Conservation (phyloP, 208 protist genomes). For the Trypanosoma brucei region DNA sequence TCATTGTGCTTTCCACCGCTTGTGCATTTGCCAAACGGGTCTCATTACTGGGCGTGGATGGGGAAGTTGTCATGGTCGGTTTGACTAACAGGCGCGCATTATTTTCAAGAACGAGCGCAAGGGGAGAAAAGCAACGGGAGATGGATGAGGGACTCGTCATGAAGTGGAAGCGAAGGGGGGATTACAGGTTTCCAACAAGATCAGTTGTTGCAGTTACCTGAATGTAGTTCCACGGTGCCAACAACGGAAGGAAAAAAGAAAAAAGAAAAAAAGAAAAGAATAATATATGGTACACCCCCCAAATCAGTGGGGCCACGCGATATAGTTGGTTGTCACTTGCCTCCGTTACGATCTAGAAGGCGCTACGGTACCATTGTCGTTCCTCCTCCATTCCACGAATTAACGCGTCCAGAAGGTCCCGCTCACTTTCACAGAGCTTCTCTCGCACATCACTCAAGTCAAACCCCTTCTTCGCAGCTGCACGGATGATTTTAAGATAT, state of each 20-base stretch:
- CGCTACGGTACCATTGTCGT: conserved; percentile 31
- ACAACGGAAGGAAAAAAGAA: too few relatives aligned
- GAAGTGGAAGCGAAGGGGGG: too few relatives aligned
- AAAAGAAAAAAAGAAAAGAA: too few relatives aligned
- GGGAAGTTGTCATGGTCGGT: conserved; percentile 2
- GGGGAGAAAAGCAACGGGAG: too few relatives aligned
- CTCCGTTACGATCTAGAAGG: conserved; percentile 9
- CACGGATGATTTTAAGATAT: conserved; percentile 67
- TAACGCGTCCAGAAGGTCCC: conserved; percentile 46
- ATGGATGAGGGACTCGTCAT: too few relatives aligned
- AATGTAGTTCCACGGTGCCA: too few relatives aligned
- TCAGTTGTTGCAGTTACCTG: too few relatives aligned
- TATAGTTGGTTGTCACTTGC: not conserved
- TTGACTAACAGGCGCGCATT: too few relatives aligned
- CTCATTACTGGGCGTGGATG: conserved; percentile 1
- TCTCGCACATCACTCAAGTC: conserved; percentile 67
- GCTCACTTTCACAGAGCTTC: conserved; percentile 64
- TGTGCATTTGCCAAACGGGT: conserved; percentile 2
- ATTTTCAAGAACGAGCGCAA: too few relatives aligned
- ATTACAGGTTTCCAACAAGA: too few relatives aligned
- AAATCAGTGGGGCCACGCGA: too few relatives aligned
- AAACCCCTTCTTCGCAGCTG: conserved; percentile 63
- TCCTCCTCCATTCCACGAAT: conserved; percentile 42
- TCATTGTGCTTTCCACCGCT: conserved; percentile 18
- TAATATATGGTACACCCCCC: too few relatives aligned